These are phyloP conservation scores for Didymella pinodella DNA, from an alignment of 2,329 filamentous ascomycete species.

Conservation along the genomic window DNA sequence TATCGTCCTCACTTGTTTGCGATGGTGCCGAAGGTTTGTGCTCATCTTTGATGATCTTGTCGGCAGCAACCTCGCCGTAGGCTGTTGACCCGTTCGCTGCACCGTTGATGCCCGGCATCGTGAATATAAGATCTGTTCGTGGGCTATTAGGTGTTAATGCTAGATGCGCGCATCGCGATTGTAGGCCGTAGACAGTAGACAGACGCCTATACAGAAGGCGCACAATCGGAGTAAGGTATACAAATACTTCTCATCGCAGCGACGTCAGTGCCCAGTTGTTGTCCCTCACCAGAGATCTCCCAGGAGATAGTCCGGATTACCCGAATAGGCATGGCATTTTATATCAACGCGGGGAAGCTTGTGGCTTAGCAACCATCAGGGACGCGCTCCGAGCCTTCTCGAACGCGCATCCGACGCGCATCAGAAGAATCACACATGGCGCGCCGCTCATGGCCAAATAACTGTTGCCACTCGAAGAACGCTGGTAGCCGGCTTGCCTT, in stretches of 20 bases:
- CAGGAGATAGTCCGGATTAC: conserved; percentile 3
- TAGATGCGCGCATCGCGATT: neutral
- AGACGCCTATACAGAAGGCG: neutral
- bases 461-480: conserved; percentile 6
- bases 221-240: neutral
- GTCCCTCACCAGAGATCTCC: neutral
- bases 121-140: neutral
- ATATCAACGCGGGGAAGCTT: conserved; percentile 15
- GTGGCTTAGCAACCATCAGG: conserved; percentile 10
- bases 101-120: conserved; percentile 6
- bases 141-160: neutral
- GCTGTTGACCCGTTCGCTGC: conserved; percentile 21
- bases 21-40: conserved; percentile 25
- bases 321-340: conserved; percentile 1
- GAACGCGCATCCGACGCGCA: neutral
- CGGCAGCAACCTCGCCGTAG: conserved; percentile 28
- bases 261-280: conserved; percentile 4
- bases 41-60: conserved; percentile 26
- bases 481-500: conserved; percentile 3
- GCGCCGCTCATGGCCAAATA: neutral
- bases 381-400: conserved; percentile 5
- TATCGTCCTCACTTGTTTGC: conserved; percentile 28
- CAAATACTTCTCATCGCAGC: neutral
- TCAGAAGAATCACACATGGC: neutral
- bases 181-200: neutral